Base-by-base conservation (phyloP, 148 eudicot genomes). In the Beta vulgaris region DNA sequence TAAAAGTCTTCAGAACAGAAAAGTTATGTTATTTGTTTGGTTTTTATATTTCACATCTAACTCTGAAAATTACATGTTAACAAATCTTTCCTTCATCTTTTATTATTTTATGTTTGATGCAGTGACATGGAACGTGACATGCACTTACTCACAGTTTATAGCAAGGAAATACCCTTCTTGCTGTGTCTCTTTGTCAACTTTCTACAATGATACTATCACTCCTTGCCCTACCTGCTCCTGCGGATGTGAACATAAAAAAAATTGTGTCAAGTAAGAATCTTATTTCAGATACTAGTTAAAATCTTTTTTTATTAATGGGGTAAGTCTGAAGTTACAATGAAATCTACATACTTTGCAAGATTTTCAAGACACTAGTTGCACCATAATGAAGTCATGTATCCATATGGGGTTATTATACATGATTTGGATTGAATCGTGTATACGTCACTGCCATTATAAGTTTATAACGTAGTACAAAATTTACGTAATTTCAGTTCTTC, bases 111-210 rank as follows among this genome's bases (percentile, higher is more conserved):
- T 53, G 40, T 7, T 58, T 71, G 66, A 6, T 80, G 83, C 88
- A 94, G 97, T 94, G 98, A 91, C 98, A 71, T 94, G 98, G 98
- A 94, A 91, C 66, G 90, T 90, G 65, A 94, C 97, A 4, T 94
- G 98, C 86, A 94, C 95, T 23, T 94, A 90, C 75, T 94, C 97
- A 2, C 93, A 91, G 81, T 90, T 94, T 71, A 79, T 94, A 13
- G 97, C 98, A 25, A 74, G 83, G 77, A 94, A 91, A 77, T 85
- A 90, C 66, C 96, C 98, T 0, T 79, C 83, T 25, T 94, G 98
- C 35, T 94, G 97, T 3, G 96, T 94, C 62, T 93, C 98, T 23
- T 76, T 91, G 76, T 91, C 98, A 26, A 85, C 93, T 26, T 93
- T 93, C 84, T 93, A 91, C 88, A 93, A 93, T 32, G 91, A 91